A percentile compares a stretch with the other conserved stretches of the same genome.
Evolutionary conservation across 139 green algal species (phyloP).

Genomic region (Spirogloea muscicola): DNA sequence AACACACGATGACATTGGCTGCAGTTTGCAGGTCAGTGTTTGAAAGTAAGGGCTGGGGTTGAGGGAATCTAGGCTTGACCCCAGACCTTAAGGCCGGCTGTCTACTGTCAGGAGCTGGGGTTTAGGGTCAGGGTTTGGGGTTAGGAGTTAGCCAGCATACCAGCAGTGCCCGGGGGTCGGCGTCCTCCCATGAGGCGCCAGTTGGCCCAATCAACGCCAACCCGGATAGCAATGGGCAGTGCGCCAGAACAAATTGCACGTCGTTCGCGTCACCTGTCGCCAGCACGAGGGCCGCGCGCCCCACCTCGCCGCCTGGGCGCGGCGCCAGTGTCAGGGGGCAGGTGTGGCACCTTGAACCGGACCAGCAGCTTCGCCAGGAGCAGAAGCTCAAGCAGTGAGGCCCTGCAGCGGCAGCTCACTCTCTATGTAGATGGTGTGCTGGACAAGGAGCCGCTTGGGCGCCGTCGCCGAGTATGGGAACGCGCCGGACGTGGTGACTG

Average conservation of each 20-base stretch:
- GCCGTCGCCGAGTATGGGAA: constrained; percentile 15
- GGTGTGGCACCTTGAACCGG: neutral
- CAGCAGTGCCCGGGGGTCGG: neutral
- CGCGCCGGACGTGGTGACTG: neutral
- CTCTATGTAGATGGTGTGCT: constrained; percentile 8
- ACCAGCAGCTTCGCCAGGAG: neutral
- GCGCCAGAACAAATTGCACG: neutral
- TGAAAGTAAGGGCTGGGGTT: neutral
- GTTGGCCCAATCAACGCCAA: neutral
- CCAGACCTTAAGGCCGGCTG: neutral
- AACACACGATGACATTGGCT: too few relatives aligned
- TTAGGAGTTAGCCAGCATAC: neutral
- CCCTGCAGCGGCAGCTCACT: too few relatives aligned
- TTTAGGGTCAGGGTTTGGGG: neutral
- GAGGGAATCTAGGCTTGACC: neutral
- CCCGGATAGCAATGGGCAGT: neutral
- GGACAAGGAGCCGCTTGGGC: constrained; percentile 9
- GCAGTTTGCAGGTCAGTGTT: too few relatives aligned
- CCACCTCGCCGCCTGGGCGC: neutral
- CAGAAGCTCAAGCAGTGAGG: neutral
- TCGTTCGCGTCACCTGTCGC: constrained; percentile 14
- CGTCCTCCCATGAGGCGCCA: neutral
- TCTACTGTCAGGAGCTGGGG: neutral
- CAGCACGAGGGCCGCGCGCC: neutral
- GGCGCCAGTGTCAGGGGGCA: neutral